Percentiles rank a stretch among this genome's conserved stretches.
phyloP scores from a whole-genome alignment of 805 yeast genomes.

The Ascoidea tarda region DNA sequence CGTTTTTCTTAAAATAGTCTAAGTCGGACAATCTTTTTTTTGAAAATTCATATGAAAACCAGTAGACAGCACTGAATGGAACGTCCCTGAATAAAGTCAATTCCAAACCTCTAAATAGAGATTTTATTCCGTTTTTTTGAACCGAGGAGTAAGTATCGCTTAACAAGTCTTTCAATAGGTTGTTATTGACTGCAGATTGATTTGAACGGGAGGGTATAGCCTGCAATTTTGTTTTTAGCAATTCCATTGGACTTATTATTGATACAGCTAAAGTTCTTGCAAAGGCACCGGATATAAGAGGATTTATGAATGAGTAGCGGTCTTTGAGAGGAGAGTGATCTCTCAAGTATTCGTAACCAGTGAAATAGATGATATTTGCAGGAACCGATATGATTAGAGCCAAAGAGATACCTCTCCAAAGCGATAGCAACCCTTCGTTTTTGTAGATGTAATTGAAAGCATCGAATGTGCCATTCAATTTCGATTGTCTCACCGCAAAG shows the following conservation, averaged over 20 bases:
- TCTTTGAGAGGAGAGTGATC: conserved; percentile 49
- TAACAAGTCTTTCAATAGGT: conserved; percentile 30
- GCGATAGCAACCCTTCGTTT: conserved; percentile 60
- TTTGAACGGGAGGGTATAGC: conserved; percentile 51
- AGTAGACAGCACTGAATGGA: conserved; percentile 90
- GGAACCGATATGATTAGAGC: conserved; percentile 86
- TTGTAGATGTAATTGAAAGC: conserved; percentile 54
- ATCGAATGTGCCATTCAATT: conserved; percentile 54
- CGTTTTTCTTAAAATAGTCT: background rate
- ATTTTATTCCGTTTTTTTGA: conserved; percentile 36
- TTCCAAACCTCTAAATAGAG: conserved; percentile 73
- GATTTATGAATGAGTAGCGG: conserved; percentile 30
- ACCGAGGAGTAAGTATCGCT: conserved; percentile 40
- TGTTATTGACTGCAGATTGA: conserved; percentile 10
- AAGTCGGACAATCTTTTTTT: conserved; percentile 16
- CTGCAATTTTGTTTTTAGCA: conserved; percentile 78
- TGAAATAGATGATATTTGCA: conserved; percentile 83
- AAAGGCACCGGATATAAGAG: conserved; percentile 71
- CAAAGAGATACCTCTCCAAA: conserved; percentile 83
- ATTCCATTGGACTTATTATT: conserved; percentile 74
- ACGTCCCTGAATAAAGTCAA: conserved; percentile 95
- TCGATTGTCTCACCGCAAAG: conserved; percentile 15
- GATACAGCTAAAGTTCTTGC: conserved; percentile 82
- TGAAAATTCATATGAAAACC: conserved; percentile 70
- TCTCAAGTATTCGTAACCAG: conserved; percentile 80